A percentile compares a stretch with the other conserved stretches of the same genome.
Conservation (phyloP, 352 stramenopile species). For the Globisporangium yorkense region DNA sequence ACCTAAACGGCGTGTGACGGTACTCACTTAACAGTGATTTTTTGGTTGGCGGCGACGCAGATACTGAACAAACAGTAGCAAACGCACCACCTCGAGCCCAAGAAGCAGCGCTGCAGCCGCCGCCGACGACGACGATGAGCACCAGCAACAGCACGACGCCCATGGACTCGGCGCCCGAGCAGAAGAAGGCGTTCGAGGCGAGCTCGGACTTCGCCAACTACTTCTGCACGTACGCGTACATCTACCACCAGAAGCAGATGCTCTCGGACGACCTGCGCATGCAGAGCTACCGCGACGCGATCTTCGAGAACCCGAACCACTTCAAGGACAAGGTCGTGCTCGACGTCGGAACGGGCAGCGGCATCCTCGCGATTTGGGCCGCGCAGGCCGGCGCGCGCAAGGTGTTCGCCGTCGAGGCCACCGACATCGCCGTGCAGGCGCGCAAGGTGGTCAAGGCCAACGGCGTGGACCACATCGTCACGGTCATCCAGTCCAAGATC, state of each 20-base stretch:
- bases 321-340: constrained; percentile 99
- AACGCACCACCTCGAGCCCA: background rate
- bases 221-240: constrained; percentile 89
- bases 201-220: constrained; percentile 89
- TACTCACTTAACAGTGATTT: too few relatives aligned
- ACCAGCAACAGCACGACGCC: constrained; percentile 5
- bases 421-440: constrained; percentile 97
- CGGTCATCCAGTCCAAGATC: constrained; percentile 98
- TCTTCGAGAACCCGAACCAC: constrained; percentile 96
- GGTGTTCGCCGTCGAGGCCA: constrained; percentile 97
- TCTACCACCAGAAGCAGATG: constrained; percentile 98
- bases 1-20: too few relatives aligned
- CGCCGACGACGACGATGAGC: background rate
- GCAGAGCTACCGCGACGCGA: constrained; percentile 97
- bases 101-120: background rate
- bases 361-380: constrained; percentile 98
- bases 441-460: constrained; percentile 95
- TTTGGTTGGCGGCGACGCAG: too few relatives aligned
- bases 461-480: constrained; percentile 94
- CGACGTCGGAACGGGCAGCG: constrained; percentile 98
- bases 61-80: too few relatives aligned
- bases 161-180: constrained; percentile 56
- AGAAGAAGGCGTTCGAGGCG: constrained; percentile 80
- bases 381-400: constrained; percentile 97
- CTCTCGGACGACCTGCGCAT: constrained; percentile 99